Conservation (phyloP, 2,329 filamentous ascomycete genomes). For the Penicillium sp. region DNA sequence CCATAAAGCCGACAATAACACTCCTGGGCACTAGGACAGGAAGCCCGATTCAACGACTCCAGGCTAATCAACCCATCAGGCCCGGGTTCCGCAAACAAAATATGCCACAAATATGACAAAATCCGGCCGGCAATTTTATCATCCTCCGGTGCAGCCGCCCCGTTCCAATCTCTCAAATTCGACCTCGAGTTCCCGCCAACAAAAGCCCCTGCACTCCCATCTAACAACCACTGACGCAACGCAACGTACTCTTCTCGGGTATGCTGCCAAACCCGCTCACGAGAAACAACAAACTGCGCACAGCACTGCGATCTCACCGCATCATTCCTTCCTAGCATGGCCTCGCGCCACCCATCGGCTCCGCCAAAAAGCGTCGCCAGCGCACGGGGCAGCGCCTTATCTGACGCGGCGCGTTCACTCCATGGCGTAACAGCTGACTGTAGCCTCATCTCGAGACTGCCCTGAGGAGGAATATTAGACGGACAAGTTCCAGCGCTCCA, state of each 20-base stretch:
- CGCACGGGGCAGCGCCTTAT: conserved; percentile 41
- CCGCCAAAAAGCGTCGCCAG: conserved; percentile 41
- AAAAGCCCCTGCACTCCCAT: background rate
- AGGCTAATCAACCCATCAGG: conserved; percentile 36
- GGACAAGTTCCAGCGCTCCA: conserved; percentile 53
- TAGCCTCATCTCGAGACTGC: conserved; percentile 45
- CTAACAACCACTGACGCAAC: conserved; percentile 58
- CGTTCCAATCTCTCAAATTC: conserved; percentile 9
- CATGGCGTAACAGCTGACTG: conserved; percentile 47
- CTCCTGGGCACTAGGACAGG: conserved; percentile 44
- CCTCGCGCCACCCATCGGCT: conserved; percentile 27
- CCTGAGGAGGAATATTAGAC: conserved; percentile 41
- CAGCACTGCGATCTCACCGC: conserved; percentile 57
- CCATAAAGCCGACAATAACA: conserved; percentile 54
- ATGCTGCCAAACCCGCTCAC: conserved; percentile 54
- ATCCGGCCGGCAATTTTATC: conserved; percentile 52
- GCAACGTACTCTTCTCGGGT: conserved; percentile 56
- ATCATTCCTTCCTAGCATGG: conserved; percentile 47
- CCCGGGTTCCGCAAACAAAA: conserved; percentile 47
- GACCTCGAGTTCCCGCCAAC: conserved; percentile 34
- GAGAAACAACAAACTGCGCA: conserved; percentile 60
- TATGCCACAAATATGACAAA: conserved; percentile 56
- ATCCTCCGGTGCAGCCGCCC: conserved; percentile 45
- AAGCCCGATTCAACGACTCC: conserved; percentile 39
- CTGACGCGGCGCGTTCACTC: conserved; percentile 47